phyloP scores from a whole-genome alignment of 306 rosid genomes.

The Abrus precatorius region DNA sequence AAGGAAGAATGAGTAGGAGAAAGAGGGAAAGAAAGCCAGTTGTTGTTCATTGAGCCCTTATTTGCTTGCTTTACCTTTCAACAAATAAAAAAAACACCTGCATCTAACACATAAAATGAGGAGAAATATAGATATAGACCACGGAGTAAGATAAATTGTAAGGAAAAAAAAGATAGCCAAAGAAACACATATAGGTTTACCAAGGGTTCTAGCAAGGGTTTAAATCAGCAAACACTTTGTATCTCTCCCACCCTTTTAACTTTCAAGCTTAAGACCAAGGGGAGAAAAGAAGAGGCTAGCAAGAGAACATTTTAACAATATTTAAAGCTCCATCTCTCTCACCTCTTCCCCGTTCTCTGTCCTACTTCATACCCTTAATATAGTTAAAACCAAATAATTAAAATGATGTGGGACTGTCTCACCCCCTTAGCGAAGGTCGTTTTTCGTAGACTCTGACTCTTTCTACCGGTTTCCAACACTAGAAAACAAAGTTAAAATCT shows the following conservation, averaged over 20 bases:
- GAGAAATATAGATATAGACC: not conserved
- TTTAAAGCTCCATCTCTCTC: conserved; percentile 43
- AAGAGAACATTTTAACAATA: conserved; percentile 58
- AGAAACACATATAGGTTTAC: conserved; percentile 35
- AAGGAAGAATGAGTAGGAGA: conserved; percentile 84
- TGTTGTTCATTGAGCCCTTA: conserved; percentile 84
- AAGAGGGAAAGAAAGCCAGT: conserved; percentile 98
- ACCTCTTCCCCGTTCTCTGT: conserved; percentile 17
- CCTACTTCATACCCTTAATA: not conserved
- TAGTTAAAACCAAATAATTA: not conserved
- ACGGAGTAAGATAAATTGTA: not conserved
- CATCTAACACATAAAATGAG: conserved; percentile 37
- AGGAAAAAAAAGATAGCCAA: conserved; percentile 15
- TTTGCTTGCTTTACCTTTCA: conserved; percentile 12
- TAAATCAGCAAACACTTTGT: conserved; percentile 40
- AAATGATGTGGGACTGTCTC: conserved; percentile 37
- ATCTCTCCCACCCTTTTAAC: conserved; percentile 33
- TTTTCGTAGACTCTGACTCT: conserved; percentile 60
- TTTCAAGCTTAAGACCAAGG: conserved; percentile 38
- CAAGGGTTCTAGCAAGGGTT: conserved; percentile 46
- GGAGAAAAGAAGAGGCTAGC: conserved; percentile 54
- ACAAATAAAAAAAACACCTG: conserved; percentile 57
- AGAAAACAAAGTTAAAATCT: conserved; percentile 54
- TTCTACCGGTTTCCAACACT: conserved; percentile 60
- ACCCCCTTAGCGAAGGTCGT: conserved; percentile 65